phyloP scores from a whole-genome alignment of 2,329 filamentous ascomycete species.

The Aspergillus pseudoterreus region DNA sequence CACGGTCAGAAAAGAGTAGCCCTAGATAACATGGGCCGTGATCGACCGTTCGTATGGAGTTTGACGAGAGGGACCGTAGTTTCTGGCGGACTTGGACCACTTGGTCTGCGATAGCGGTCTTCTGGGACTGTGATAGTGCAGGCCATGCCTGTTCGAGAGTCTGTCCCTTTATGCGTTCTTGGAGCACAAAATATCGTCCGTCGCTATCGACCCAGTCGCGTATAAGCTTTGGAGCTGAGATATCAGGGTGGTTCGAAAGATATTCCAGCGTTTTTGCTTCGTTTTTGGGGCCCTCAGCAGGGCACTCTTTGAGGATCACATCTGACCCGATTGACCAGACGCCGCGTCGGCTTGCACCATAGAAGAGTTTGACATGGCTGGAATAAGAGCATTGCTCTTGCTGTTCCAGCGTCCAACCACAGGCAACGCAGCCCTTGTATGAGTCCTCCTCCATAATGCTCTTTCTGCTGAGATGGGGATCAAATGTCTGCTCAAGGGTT shows the following conservation, averaged over 20 bases:
- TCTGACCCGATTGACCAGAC: conserved; percentile 14
- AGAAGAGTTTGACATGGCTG: conserved; percentile 14
- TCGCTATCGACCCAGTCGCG: conserved; percentile 13
- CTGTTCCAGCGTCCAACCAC: neutral
- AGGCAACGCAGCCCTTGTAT: neutral
- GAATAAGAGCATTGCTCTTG: neutral
- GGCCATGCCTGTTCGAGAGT: conserved; percentile 14
- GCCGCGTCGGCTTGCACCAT: conserved; percentile 8
- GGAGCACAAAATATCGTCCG: conserved; percentile 8
- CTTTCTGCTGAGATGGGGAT: neutral
- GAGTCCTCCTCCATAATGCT: neutral
- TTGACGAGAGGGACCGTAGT: conserved; percentile 4
- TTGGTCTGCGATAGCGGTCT: conserved; percentile 10
- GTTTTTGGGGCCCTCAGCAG: conserved; percentile 6
- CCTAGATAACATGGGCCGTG: conserved; percentile 2
- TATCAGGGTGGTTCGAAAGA: conserved; percentile 5
- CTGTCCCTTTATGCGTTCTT: conserved; percentile 7
- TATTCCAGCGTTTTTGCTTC: conserved; percentile 3
- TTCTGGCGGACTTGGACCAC: conserved; percentile 4
- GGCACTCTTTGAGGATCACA: conserved; percentile 14
- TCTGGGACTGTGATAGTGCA: conserved; percentile 10
- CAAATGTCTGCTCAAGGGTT: neutral
- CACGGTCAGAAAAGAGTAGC: conserved; percentile 10
- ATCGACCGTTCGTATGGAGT: conserved; percentile 9
- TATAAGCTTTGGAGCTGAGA: conserved; percentile 8